Percentiles rank a stretch among this genome's conserved stretches.
Evolutionary conservation across 257 asterid genomes (phyloP).

Genomic region (Buddleja alternifolia): DNA sequence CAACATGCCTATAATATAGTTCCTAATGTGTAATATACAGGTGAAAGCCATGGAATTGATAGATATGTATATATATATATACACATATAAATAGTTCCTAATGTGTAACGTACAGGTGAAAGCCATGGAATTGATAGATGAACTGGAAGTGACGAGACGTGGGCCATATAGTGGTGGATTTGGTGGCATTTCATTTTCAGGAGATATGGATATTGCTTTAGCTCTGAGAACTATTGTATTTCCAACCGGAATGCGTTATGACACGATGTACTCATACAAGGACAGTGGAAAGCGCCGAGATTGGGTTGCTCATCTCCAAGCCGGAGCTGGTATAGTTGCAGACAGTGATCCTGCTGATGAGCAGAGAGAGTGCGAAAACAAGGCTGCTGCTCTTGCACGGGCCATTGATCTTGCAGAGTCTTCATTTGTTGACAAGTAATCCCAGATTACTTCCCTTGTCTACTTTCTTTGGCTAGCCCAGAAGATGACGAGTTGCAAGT

Average conservation of each 20-base stretch:
- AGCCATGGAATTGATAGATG: slow-evolving; percentile 94
- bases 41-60: neutral
- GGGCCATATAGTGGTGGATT: slow-evolving; percentile 99
- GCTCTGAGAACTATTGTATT: slow-evolving; percentile 92
- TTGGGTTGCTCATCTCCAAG: slow-evolving; percentile 94
- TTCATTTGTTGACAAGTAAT: slow-evolving; percentile 71
- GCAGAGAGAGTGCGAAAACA: slow-evolving; percentile 90
- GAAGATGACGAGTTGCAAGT: too few relatives aligned
- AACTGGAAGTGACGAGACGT: slow-evolving; percentile 82
- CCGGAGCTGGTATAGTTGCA: slow-evolving; percentile 96
- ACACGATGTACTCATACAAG: slow-evolving; percentile 83
- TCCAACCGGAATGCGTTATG: slow-evolving; percentile 69
- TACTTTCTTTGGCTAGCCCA: neutral
- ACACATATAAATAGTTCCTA: neutral
- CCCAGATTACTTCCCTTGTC: neutral
- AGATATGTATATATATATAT: neutral
- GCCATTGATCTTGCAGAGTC: slow-evolving; percentile 99
- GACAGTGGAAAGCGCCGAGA: slow-evolving; percentile 58
- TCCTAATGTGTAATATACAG: too few relatives aligned
- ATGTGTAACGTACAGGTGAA: slow-evolving; percentile 62
- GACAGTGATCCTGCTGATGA: slow-evolving; percentile 94
- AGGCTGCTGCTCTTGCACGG: slow-evolving; percentile 95
- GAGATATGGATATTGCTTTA: slow-evolving; percentile 94
- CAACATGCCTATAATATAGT: neutral
- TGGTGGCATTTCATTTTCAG: slow-evolving; percentile 91